Evolutionary conservation across 2,329 filamentous ascomycete genomes (phyloP), one percentile per base, ranked within the genome.

Genomic region (Lachnellula suecica): DNA sequence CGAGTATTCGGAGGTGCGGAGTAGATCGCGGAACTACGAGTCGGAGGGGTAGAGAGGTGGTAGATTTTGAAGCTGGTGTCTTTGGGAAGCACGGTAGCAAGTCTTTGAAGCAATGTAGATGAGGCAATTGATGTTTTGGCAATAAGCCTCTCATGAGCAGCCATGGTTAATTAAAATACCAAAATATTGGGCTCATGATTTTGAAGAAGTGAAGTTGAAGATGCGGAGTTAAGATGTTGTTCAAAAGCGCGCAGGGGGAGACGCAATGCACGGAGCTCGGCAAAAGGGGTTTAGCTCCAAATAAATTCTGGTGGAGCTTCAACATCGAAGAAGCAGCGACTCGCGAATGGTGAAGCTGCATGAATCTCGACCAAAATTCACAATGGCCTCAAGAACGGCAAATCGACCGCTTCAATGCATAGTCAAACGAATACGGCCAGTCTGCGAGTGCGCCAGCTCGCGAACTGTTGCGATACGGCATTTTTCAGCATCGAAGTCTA

Each of bases 31-130:
- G 85, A 79, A 57, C 85, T 87, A 66, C 79, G 79, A 29, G 84
- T 86, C 4, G 93, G 89, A 13, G 89, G 88, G 4, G 92, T 96
- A 22, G 91, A 96, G 61, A 97, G 75, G 74, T 99, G 93, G 70
- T 95, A 87, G 64, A 93, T 78, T 58, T 79, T 85, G 68, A 96
- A 88, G 13, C 65, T 72, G 64, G 70, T 67, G 58, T 71, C 76
- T 54, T 77, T 75, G 9, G 83, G 83, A 9, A 87, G 75, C n/a
- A 60, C 58, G 20, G 53, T 52, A 52, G 59, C 59, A 38, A 69
- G 61, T 53, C 60, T 51, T 47, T 66, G 51, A 38, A 63, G 53
- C 46, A 69, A 63, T 54, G 57, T 52, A 42, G 56, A 49, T 49
- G 57, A 61, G 24, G 46, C 52, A 60, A 57, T 58, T 55, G 59